phyloP scores from a whole-genome alignment of 805 yeast species.

The Clavispora phyllophila region DNA sequence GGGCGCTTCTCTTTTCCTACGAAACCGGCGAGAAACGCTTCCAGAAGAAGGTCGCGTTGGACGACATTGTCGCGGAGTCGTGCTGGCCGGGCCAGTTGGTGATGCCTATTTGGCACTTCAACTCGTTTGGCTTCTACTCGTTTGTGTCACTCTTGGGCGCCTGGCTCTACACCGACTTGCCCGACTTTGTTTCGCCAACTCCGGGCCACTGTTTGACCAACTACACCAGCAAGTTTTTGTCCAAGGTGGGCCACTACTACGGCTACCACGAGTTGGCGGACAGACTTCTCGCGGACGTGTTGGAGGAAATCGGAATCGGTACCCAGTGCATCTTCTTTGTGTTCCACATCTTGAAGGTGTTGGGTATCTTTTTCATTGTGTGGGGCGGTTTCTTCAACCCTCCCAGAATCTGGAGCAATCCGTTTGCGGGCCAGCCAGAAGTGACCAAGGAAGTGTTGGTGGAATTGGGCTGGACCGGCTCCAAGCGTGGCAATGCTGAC shows the following conservation, averaged over 20 bases:
- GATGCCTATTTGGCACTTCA: conserved; percentile 62
- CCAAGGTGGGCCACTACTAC: conserved; percentile 23
- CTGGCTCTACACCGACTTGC: conserved; percentile 94
- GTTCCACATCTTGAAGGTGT: conserved; percentile 63
- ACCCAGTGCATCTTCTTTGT: conserved; percentile 67
- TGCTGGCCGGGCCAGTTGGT: conserved; percentile 90
- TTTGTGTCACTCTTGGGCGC: conserved; percentile 38
- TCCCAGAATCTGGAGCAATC: conserved; percentile 29
- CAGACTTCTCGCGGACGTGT: conserved; percentile 46
- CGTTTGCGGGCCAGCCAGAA: conserved; percentile 17
- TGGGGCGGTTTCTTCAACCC: conserved; percentile 81
- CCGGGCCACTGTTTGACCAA: conserved; percentile 84
- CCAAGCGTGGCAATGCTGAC: conserved; percentile 64
- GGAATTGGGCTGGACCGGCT: conserved; percentile 91
- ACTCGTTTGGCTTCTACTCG: conserved; percentile 38
- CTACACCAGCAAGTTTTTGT: conserved; percentile 32
- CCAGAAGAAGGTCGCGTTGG: conserved; percentile 39
- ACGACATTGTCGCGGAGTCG: conserved; percentile 51
- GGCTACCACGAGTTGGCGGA: conserved; percentile 41
- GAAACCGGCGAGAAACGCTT: conserved; percentile 46
- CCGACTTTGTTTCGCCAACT: conserved; percentile 83
- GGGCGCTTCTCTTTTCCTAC: conserved; percentile 65
- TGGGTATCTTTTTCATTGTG: conserved; percentile 51
- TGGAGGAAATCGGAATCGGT: conserved; percentile 30
- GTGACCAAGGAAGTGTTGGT: conserved; percentile 52